phyloP scores from a whole-genome alignment of 305 asterid genomes.

The Solanum chacoense region DNA sequence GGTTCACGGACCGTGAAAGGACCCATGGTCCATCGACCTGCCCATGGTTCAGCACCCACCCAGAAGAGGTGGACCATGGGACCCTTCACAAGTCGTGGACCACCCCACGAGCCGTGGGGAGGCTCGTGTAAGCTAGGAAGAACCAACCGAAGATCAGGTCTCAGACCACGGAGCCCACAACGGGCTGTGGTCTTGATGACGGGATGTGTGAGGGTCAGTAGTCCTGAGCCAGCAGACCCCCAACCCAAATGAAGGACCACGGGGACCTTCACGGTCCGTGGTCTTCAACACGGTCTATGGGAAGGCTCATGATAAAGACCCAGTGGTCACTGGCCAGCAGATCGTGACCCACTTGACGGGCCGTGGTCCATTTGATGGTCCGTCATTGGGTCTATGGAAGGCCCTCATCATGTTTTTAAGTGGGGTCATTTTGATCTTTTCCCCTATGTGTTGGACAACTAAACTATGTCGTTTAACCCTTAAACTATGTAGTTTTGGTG shows the following conservation, averaged over 20 bases:
- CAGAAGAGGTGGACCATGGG: background rate
- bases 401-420: no score
- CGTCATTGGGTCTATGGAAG: no score
- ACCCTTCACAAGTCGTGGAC: background rate
- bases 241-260: background rate
- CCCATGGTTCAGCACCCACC: background rate
- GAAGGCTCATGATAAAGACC: no score
- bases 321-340: no score
- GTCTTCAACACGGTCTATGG: background rate
- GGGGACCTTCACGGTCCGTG: background rate
- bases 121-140: background rate
- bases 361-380: no score
- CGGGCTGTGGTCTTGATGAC: background rate
- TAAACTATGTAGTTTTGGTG: background rate
- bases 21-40: background rate
- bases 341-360: no score
- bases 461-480: no score
- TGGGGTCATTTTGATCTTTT: no score
- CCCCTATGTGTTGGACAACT: background rate
- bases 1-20: background rate
- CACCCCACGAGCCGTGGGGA: background rate
- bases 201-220: background rate
- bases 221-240: background rate
- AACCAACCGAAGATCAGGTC: background rate
- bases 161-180: background rate